A percentile compares a stretch with the other conserved stretches of the same genome.
Evolutionary conservation across 345 rosid genomes (phyloP).

Genomic region (Triadica sebifera): DNA sequence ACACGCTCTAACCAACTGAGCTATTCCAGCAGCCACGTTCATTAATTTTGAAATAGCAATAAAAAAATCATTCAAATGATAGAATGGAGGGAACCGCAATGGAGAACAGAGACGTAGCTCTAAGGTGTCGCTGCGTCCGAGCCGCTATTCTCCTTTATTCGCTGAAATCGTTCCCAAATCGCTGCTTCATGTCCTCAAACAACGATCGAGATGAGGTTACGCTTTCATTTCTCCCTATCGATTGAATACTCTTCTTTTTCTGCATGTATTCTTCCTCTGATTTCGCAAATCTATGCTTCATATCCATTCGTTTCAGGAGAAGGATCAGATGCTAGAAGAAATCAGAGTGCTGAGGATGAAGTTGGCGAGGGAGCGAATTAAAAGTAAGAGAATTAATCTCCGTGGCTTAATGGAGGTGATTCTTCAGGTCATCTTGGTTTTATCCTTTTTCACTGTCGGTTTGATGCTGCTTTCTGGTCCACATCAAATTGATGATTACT

Average conservation of each 20-base stretch:
- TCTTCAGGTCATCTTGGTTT: constrained; percentile 23
- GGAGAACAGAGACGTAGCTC: constrained; percentile 15
- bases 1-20: constrained; percentile 94
- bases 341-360: constrained; percentile 25
- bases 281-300: neutral
- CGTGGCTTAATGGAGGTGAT: constrained; percentile 25
- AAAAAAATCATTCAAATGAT: too few relatives aligned
- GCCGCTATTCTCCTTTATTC: constrained; percentile 22
- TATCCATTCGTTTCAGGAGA: constrained; percentile 10
- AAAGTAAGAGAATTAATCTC: constrained; percentile 25
- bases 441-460: constrained; percentile 17
- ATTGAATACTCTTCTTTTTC: neutral
- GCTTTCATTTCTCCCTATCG: neutral
- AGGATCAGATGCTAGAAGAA: constrained; percentile 19
- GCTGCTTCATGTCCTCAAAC: neutral
- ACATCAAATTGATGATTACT: neutral
- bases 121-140: constrained; percentile 31
- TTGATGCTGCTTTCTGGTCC: constrained; percentile 11
- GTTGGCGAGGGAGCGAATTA: constrained; percentile 30
- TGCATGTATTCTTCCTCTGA: neutral
- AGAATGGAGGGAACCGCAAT: constrained; percentile 12
- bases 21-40: constrained; percentile 85
- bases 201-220: constrained; percentile 14
- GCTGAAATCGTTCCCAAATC: constrained; percentile 15
- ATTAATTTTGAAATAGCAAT: too few relatives aligned